A percentile compares a stretch with the other conserved stretches of the same genome.
phyloP scores from a whole-genome alignment of 2,329 filamentous ascomycete genomes.

The Nannizziopsis barbatae region DNA sequence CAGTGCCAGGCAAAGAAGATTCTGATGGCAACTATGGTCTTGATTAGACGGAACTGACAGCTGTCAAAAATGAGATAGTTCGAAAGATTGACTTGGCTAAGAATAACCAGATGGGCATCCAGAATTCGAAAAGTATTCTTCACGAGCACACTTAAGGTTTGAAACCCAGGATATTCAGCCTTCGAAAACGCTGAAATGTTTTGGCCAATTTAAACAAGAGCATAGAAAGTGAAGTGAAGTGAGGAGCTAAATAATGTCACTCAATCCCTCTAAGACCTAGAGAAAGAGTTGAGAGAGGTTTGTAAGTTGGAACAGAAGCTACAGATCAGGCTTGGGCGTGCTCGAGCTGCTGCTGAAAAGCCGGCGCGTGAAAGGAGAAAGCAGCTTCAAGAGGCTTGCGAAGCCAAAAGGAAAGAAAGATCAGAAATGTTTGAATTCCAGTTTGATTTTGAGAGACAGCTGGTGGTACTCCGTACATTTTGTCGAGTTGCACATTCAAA shows the following conservation, averaged over 20 bases:
- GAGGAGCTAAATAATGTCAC: slow-evolving; percentile 18
- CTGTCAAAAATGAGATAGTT: slow-evolving; percentile 24
- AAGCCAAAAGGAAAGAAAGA: slow-evolving; percentile 20
- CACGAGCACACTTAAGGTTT: slow-evolving; percentile 28
- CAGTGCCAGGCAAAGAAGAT: slow-evolving; percentile 3
- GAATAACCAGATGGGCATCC: slow-evolving; percentile 19
- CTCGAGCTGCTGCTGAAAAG: slow-evolving; percentile 19
- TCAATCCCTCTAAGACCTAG: slow-evolving; percentile 18
- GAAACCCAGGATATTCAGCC: slow-evolving; percentile 22
- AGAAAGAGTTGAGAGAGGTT: slow-evolving; percentile 21
- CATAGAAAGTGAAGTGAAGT: slow-evolving; percentile 21
- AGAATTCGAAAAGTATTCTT: slow-evolving; percentile 23
- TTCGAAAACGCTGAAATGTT: slow-evolving; percentile 25
- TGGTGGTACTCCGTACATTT: slow-evolving; percentile 30
- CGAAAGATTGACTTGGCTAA: slow-evolving; percentile 24
- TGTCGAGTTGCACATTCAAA: no score
- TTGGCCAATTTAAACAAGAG: slow-evolving; percentile 26
- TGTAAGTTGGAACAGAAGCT: slow-evolving; percentile 20
- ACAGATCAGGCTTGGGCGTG: slow-evolving; percentile 13
- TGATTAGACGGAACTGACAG: slow-evolving; percentile 16
- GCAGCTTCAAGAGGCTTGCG: slow-evolving; percentile 20
- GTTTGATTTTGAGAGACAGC: slow-evolving; percentile 27
- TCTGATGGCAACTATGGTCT: slow-evolving; percentile 21
- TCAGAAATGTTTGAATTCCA: slow-evolving; percentile 30
- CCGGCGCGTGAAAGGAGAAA: slow-evolving; percentile 21